A percentile compares a stretch with the other conserved stretches of the same genome.
These are phyloP conservation scores for Aspergillus calidoustus DNA, from an alignment of 2,329 filamentous ascomycete genomes.

Conservation along the genomic window DNA sequence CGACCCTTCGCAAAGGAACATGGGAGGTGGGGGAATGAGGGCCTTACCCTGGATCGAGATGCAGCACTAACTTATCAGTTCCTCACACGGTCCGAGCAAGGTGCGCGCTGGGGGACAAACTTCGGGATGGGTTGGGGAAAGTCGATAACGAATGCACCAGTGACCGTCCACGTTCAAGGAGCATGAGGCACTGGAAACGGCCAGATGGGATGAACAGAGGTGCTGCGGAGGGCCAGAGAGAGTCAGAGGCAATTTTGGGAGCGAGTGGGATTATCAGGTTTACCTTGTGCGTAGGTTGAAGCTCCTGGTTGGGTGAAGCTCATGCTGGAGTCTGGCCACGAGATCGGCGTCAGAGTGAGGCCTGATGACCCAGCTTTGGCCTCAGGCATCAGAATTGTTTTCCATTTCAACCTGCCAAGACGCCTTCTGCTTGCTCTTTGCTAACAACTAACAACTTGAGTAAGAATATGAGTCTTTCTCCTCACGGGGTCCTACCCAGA, in stretches of 20 bases:
- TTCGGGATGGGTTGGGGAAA: slow-evolving; percentile 7
- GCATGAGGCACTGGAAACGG: slow-evolving; percentile 22
- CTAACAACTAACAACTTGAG: neutral
- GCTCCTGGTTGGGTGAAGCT: slow-evolving; percentile 26
- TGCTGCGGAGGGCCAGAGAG: slow-evolving; percentile 7
- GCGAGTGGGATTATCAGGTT: slow-evolving; percentile 28
- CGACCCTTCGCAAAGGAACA: slow-evolving; percentile 4
- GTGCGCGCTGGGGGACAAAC: slow-evolving; percentile 3
- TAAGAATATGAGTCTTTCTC: neutral
- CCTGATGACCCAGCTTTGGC: neutral
- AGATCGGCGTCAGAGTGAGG: slow-evolving; percentile 17
- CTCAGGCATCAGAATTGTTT: neutral
- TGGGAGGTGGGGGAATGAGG: slow-evolving; percentile 9
- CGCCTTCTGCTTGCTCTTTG: neutral
- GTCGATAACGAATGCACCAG: slow-evolving; percentile 22
- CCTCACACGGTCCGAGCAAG: neutral
- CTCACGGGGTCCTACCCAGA: neutral
- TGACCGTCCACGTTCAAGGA: slow-evolving; percentile 24
- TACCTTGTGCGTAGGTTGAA: slow-evolving; percentile 25
- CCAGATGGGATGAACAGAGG: slow-evolving; percentile 15
- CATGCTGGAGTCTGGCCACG: slow-evolving; percentile 9
- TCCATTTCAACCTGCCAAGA: too few relatives aligned
- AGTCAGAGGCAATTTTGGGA: slow-evolving; percentile 14
- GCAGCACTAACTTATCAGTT: slow-evolving; percentile 10
- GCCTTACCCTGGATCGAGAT: slow-evolving; percentile 13